Percentiles rank a stretch among this genome's conserved stretches.
Conservation (phyloP, 2,329 filamentous ascomycete species). For the Fusarium nelsonii region DNA sequence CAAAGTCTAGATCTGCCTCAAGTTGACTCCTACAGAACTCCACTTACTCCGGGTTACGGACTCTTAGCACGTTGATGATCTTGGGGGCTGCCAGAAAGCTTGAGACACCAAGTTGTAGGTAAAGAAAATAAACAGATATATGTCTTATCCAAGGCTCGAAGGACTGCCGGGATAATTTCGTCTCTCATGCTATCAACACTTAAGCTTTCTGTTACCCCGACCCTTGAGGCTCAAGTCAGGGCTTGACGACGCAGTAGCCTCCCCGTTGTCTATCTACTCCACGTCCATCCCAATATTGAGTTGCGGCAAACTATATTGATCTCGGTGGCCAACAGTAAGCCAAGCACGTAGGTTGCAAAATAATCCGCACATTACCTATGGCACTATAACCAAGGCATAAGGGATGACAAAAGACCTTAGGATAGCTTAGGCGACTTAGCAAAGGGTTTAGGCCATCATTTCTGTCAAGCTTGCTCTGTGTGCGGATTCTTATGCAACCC, state of each 20-base stretch:
- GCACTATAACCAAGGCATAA: no score
- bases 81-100: background rate
- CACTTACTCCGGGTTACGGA: slow-evolving; percentile 34
- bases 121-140: background rate
- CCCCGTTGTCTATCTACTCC: slow-evolving; percentile 11
- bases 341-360: no score
- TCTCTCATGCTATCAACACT: background rate
- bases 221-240: slow-evolving; percentile 21
- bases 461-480: no score
- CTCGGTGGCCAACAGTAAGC: slow-evolving; percentile 6
- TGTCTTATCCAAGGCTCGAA: background rate
- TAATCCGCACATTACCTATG: no score
- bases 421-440: no score
- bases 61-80: slow-evolving; percentile 10
- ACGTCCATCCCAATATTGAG: background rate
- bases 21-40: slow-evolving; percentile 20
- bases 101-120: background rate
- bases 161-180: background rate
- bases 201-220: slow-evolving; percentile 1
- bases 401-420: no score
- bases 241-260: slow-evolving; percentile 2
- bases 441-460: no score
- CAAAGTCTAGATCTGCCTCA: slow-evolving; percentile 19
- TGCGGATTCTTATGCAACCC: no score
- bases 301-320: background rate